Evolutionary conservation across 441 rosid genomes (phyloP).

Genomic region (Populus hybrid): DNA sequence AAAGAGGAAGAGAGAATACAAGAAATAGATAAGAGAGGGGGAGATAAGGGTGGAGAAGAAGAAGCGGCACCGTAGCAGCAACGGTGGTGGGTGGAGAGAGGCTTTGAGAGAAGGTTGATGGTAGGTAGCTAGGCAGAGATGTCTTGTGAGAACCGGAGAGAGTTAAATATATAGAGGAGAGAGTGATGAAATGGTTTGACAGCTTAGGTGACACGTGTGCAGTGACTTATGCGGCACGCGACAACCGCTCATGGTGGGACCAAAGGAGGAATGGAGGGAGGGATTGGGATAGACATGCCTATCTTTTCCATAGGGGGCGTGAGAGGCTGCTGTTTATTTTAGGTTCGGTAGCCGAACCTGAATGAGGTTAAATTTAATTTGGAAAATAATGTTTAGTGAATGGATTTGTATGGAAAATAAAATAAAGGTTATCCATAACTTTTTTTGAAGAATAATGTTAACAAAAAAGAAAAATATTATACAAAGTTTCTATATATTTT

Average conservation of each 20-base stretch:
- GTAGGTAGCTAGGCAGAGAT: background rate
- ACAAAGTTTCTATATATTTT: too few relatives aligned
- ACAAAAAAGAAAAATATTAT: too few relatives aligned
- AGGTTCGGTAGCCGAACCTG: too few relatives aligned
- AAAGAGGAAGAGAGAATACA: background rate
- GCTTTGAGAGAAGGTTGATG: background rate
- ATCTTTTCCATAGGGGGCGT: background rate
- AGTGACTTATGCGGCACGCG: constrained; percentile 54
- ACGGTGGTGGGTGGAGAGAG: background rate
- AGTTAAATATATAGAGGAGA: background rate
- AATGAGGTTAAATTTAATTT: too few relatives aligned
- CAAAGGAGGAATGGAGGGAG: background rate
- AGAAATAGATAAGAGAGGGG: background rate
- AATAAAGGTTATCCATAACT: background rate
- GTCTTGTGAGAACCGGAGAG: background rate
- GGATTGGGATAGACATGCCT: background rate
- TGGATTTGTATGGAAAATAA: too few relatives aligned
- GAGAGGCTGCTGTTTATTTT: background rate
- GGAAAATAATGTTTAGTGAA: too few relatives aligned
- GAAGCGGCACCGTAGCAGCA: background rate
- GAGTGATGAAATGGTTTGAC: constrained; percentile 12
- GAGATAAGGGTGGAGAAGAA: background rate
- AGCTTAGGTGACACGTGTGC: constrained; percentile 47
- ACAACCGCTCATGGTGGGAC: constrained; percentile 53
- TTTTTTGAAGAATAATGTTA: too few relatives aligned